Evolutionary conservation across 2,329 filamentous ascomycete species (phyloP).

Genomic region (Stachybotrys chartarum): DNA sequence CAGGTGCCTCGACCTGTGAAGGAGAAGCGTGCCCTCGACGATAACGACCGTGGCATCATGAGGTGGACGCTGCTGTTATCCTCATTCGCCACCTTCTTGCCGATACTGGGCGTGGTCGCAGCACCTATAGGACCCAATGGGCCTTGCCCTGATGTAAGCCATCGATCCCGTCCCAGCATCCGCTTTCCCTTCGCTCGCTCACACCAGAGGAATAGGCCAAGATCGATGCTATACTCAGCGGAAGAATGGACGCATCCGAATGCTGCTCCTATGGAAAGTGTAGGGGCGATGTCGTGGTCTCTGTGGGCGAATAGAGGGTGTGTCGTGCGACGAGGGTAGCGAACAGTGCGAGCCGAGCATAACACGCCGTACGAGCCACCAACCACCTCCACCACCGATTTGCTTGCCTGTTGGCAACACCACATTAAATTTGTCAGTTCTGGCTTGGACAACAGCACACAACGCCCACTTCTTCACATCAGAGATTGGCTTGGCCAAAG

Average conservation of each 20-base stretch:
- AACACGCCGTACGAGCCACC: neutral
- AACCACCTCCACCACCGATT: neutral
- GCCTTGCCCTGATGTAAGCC: slow-evolving; percentile 25
- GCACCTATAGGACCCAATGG: slow-evolving; percentile 23
- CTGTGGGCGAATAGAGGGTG: slow-evolving; percentile 26
- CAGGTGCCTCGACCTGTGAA: neutral
- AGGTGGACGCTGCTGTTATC: slow-evolving; percentile 10
- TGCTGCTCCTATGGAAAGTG: slow-evolving; percentile 50
- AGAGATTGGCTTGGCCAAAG: too few relatives aligned
- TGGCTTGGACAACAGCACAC: too few relatives aligned
- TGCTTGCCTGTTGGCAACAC: too few relatives aligned
- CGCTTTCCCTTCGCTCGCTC: neutral
- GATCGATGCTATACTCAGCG: slow-evolving; percentile 37
- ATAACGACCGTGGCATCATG: slow-evolving; percentile 6
- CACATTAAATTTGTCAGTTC: too few relatives aligned
- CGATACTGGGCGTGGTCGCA: slow-evolving; percentile 9
- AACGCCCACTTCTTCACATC: too few relatives aligned
- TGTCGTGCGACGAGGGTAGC: neutral
- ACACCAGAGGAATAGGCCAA: slow-evolving; percentile 14
- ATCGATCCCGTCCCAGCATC: neutral
- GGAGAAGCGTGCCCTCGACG: neutral
- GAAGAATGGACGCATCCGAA: slow-evolving; percentile 36
- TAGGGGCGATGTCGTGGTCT: slow-evolving; percentile 41
- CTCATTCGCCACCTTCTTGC: slow-evolving; percentile 9
- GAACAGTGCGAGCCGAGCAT: neutral